Percentiles rank a stretch among this genome's conserved stretches.
Conservation (phyloP, 345 rosid genomes). For the Linum usitatissimum region DNA sequence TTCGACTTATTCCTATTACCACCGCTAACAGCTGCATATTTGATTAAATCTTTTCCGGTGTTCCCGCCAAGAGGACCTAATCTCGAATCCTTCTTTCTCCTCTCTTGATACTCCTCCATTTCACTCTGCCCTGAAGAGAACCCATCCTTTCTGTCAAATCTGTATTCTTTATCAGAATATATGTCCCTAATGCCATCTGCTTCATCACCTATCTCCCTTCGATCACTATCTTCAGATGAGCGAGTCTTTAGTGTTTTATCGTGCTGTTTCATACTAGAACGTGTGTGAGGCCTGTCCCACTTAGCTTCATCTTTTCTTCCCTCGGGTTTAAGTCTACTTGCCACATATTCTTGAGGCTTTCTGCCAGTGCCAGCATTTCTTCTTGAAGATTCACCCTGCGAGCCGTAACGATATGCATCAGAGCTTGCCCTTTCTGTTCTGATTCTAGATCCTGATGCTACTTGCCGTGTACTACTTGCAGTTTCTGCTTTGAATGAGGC, state of each 20-base stretch:
- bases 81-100: conserved; percentile 16
- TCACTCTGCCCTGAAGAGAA: conserved; percentile 12
- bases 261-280: conserved; percentile 15
- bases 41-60: conserved; percentile 16
- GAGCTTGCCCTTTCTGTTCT: conserved; percentile 34
- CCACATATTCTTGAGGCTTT: conserved; percentile 24
- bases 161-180: conserved; percentile 21
- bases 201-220: conserved; percentile 26
- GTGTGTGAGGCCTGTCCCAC: conserved; percentile 11
- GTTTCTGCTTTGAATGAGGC: conserved; percentile 27
- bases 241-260: conserved; percentile 4
- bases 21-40: conserved; percentile 8
- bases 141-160: conserved; percentile 15
- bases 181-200: conserved; percentile 24
- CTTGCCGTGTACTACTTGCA: conserved; percentile 12
- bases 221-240: conserved; percentile 13
- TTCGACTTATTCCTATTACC: conserved; percentile 20
- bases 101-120: conserved; percentile 7
- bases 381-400: conserved; percentile 19
- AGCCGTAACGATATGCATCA: conserved; percentile 21
- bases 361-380: conserved; percentile 13
- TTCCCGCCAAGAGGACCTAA: conserved; percentile 3
- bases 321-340: conserved; percentile 19
- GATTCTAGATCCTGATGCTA: conserved; percentile 16
- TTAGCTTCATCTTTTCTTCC: conserved; percentile 13